Evolutionary conservation across 495 filamentous ascomycete genomes (phyloP).

Genomic region (Tuber indicum): DNA sequence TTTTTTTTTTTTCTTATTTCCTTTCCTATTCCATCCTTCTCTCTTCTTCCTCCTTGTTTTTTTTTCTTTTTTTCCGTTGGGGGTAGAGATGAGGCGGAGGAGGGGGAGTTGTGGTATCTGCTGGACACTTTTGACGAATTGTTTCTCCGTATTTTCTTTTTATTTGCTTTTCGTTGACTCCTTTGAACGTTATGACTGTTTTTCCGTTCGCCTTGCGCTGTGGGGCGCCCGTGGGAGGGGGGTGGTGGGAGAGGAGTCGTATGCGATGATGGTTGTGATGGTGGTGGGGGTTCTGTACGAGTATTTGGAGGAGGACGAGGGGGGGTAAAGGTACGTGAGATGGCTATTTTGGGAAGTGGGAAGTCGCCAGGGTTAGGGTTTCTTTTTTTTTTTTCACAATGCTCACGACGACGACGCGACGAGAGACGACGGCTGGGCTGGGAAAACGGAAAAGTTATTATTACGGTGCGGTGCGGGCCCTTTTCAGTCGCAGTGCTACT

Average conservation of each 20-base stretch:
- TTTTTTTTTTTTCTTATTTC: neutral
- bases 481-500: neutral
- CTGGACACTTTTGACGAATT: neutral
- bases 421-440: neutral
- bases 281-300: neutral
- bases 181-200: neutral
- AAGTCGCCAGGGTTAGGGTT: neutral
- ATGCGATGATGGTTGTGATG: neutral
- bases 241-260: neutral
- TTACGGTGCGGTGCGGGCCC: neutral
- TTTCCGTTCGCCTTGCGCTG: neutral
- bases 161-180: constrained; percentile 1
- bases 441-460: constrained; percentile 2
- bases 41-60: neutral
- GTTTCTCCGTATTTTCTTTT: neutral
- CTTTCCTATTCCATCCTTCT: neutral
- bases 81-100: neutral
- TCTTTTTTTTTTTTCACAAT: neutral
- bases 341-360: constrained; percentile 3
- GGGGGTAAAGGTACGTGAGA: neutral
- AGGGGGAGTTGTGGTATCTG: neutral
- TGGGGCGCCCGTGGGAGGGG: neutral
- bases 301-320: neutral
- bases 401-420: neutral
- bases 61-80: neutral